Base-by-base conservation (phyloP, 306 rosid species). In the Ormosia emarginata region DNA sequence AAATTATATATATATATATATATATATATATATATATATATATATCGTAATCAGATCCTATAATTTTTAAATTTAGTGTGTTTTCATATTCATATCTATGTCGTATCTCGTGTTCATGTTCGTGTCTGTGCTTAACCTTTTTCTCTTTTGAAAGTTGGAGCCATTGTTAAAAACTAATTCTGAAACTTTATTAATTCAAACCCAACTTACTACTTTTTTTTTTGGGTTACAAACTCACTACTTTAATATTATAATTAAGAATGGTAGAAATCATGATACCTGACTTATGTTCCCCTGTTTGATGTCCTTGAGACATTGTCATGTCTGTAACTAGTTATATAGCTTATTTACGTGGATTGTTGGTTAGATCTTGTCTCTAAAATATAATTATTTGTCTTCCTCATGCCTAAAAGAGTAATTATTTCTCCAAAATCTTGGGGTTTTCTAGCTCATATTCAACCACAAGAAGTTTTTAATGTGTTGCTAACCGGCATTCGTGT, bases 361-460 rank as follows among this genome's bases (percentile, higher is more conserved):
- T 8, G 13, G 50, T 7, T 66, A 39, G 52, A 66, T 66, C 50
- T 40, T 29, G 50, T 67, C 36, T 55, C 50, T 41, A 67, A 4
- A 1, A 36, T 40, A 17, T 1, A 65, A 12, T 14, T 6, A 7
- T 65, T 67, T 41, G 7, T 7, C 58, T n/a, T 52, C 18, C 24
- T n/a, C 9, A 6, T 81, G 32, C 85, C 37, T 12, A 3, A 81
- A 47, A 8, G 18, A 75, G 87, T 41, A 66, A 79, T 72, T 24
- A 24, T 24, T 24, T 24, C n/a, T 61, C 34, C 67, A 7, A 30
- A 61, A 30, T 61, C 67, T 61, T 2, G 5, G 40, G 36, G 7
- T 61, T 79, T 78, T 67, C 57, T 83, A 53, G 61, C 9, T 33
- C 10, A 67, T n/a, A 53, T 68, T 37, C 41, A 64, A 11, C 59